Evolutionary conservation across 495 filamentous ascomycete species (phyloP).

Genomic region (Aeminium ludgeri): DNA sequence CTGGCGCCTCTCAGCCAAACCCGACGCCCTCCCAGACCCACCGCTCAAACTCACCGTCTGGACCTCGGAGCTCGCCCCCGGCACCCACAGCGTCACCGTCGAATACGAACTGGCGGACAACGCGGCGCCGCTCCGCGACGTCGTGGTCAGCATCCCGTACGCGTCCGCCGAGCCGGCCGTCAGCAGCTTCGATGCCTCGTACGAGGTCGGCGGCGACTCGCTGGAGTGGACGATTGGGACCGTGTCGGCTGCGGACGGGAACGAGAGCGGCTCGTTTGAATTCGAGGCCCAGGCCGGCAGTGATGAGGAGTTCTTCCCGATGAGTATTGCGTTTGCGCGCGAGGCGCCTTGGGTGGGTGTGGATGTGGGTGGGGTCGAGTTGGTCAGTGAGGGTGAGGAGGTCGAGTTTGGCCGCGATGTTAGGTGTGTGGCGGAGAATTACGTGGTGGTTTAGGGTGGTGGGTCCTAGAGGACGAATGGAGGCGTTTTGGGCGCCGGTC

Average conservation of each 20-base stretch:
- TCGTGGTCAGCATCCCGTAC: conserved; percentile 74
- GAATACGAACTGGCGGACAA: conserved; percentile 82
- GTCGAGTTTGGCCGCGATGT: conserved; percentile 80
- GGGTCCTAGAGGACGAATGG: too few species aligned
- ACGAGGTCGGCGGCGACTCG: conserved; percentile 85
- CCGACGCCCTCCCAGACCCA: conserved; percentile 52
- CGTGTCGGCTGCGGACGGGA: conserved; percentile 64
- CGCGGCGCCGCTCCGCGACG: conserved; percentile 61
- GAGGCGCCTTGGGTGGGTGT: conserved; percentile 73
- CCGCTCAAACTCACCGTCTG: conserved; percentile 92
- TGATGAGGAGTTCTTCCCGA: conserved; percentile 91
- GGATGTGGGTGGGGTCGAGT: conserved; percentile 48
- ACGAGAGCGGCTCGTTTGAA: conserved; percentile 72
- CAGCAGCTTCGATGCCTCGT: conserved; percentile 82
- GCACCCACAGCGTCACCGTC: conserved; percentile 67
- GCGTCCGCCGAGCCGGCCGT: conserved; percentile 64
- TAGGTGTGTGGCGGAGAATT: conserved; percentile 67
- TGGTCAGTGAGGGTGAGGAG: conserved; percentile 67
- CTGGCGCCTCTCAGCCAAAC: conserved; percentile 63
- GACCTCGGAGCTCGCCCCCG: conserved; percentile 70
- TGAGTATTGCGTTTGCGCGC: conserved; percentile 82
- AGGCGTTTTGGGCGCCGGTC: too few species aligned
- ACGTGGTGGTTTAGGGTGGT: conserved; percentile 54
- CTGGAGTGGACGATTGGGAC: conserved; percentile 82
- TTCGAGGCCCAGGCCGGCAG: conserved; percentile 74